Conservation (phyloP, 116 monocot genomes). For the Phalaenopsis hybrid region DNA sequence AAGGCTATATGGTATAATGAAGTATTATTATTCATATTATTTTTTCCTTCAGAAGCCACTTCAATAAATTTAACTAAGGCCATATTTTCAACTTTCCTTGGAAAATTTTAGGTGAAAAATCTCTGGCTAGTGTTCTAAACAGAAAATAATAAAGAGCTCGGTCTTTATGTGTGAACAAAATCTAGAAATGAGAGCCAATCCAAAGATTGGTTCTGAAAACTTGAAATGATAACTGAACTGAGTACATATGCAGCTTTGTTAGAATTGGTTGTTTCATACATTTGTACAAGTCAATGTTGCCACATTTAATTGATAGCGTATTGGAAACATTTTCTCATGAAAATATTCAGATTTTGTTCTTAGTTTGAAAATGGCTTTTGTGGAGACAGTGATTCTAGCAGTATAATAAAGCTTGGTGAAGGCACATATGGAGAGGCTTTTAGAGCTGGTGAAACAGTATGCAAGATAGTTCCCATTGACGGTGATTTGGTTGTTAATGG, state of each 20-base stretch:
- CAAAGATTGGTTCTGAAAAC: background rate
- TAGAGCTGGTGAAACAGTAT: conserved; percentile 67
- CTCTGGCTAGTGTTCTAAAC: background rate
- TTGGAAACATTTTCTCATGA: background rate
- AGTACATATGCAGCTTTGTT: background rate
- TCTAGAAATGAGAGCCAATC: background rate
- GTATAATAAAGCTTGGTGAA: conserved; percentile 80
- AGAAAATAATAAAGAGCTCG: background rate
- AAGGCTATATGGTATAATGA: too few species aligned
- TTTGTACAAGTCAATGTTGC: background rate
- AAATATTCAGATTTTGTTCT: background rate
- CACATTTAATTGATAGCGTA: background rate
- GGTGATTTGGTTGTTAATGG: conserved; percentile 79
- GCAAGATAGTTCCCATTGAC: conserved; percentile 93
- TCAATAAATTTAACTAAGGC: background rate
- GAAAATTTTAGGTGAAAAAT: too few species aligned
- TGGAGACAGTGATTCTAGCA: conserved; percentile 45
- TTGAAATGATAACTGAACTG: background rate
- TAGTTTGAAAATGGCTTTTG: background rate
- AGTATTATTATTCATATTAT: too few species aligned
- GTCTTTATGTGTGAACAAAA: background rate
- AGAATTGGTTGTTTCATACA: background rate
- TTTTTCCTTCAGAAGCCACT: too few species aligned
- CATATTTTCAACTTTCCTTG: too few species aligned
- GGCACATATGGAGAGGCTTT: conserved; percentile 97